phyloP scores from a whole-genome alignment of 1,284 basidiomycete species.

The Microbotryum violaceum region DNA sequence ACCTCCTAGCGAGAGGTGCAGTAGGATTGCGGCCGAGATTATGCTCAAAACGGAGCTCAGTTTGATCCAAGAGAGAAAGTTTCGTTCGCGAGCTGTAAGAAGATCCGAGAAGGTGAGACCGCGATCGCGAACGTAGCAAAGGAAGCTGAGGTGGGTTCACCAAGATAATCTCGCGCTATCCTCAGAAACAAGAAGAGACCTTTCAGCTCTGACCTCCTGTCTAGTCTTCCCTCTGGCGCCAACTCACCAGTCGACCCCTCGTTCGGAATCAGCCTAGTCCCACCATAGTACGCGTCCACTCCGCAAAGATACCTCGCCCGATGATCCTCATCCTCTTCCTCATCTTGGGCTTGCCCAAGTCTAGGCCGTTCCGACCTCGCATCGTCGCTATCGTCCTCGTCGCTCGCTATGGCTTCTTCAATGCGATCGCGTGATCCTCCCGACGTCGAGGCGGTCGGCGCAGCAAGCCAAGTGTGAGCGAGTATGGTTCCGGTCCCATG shows the following conservation, averaged over 20 bases:
- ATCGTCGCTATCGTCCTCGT: too few relatives aligned
- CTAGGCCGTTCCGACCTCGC: too few relatives aligned
- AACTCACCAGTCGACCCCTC: slow-evolving; percentile 22
- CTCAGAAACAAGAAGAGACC: too few relatives aligned
- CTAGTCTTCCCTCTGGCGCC: too few relatives aligned
- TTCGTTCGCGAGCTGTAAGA: slow-evolving; percentile 24
- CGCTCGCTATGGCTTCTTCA: too few relatives aligned
- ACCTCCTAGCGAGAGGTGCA: slow-evolving; percentile 23
- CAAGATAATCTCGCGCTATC: too few relatives aligned
- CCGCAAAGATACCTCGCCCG: too few relatives aligned
- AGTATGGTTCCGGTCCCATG: too few relatives aligned
- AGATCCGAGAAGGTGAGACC: not conserved
- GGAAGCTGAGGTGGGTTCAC: too few relatives aligned
- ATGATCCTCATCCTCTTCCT: too few relatives aligned
- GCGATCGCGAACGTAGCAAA: not conserved
- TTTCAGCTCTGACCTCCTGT: too few relatives aligned
- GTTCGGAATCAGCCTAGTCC: slow-evolving; percentile 5
- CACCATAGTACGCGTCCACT: not conserved
- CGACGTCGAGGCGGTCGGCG: not conserved
- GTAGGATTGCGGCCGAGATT: slow-evolving; percentile 18
- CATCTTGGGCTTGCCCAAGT: too few relatives aligned
- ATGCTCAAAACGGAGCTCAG: slow-evolving; percentile 12
- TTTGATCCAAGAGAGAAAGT: slow-evolving; percentile 26
- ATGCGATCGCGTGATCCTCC: not conserved
- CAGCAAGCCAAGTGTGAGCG: not conserved